Evolutionary conservation across 148 eudicot species (phyloP).

Genomic region (Diospyros kaki): DNA sequence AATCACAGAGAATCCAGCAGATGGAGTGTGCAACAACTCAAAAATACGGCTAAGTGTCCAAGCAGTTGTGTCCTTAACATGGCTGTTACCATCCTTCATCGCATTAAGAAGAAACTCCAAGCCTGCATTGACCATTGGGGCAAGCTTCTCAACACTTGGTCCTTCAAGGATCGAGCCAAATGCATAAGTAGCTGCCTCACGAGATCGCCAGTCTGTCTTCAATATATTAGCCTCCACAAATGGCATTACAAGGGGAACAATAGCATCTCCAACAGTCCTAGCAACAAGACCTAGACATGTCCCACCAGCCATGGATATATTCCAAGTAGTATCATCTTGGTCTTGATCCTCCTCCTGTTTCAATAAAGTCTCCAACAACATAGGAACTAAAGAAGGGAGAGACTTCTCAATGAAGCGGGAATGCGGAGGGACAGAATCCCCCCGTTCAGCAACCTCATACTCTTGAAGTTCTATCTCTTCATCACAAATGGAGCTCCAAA

Average conservation of each 20-base stretch:
- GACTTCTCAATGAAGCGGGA: constrained; percentile 56
- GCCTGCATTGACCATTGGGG: constrained; percentile 50
- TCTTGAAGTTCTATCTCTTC: constrained; percentile 64
- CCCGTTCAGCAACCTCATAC: constrained; percentile 27
- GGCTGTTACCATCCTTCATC: constrained; percentile 51
- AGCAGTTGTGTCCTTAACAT: constrained; percentile 70
- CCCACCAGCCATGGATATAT: constrained; percentile 78
- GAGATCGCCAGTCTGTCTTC: constrained; percentile 50
- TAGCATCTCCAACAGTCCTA: constrained; percentile 60
- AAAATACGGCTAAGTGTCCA: constrained; percentile 65
- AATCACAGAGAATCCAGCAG: constrained; percentile 43
- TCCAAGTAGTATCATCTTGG: constrained; percentile 60
- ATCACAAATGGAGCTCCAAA: constrained; percentile 77
- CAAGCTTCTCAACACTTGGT: constrained; percentile 47
- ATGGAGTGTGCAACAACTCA: constrained; percentile 53
- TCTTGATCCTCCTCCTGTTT: constrained; percentile 77
- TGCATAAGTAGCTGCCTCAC: constrained; percentile 68
- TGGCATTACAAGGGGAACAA: constrained; percentile 64
- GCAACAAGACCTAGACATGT: constrained; percentile 67
- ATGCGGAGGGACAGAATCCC: constrained; percentile 39
- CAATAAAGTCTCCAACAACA: constrained; percentile 56
- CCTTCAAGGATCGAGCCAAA: constrained; percentile 70
- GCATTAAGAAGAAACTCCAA: constrained; percentile 54
- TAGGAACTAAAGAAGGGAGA: constrained; percentile 42
- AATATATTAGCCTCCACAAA: constrained; percentile 55